Percentiles rank a stretch among this genome's conserved stretches.
Conservation (phyloP, 345 rosid genomes). For the Heritiera fomes region DNA sequence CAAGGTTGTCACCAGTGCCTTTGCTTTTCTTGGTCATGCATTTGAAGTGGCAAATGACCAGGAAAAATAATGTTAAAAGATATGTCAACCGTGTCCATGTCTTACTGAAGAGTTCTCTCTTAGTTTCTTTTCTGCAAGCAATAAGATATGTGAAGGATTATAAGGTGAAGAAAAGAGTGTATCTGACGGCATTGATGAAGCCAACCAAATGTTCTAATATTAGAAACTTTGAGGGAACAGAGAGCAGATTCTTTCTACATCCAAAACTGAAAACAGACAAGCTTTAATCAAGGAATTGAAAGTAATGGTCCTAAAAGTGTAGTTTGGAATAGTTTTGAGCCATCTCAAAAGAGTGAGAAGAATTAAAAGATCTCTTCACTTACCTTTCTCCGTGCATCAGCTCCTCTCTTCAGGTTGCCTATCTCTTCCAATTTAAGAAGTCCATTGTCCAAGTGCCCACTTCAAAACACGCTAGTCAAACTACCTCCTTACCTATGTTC, state of each 20-base stretch:
- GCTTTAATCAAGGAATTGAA: not conserved
- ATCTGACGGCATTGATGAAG: not conserved
- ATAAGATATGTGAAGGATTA: not conserved
- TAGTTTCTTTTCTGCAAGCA: constrained; percentile 4
- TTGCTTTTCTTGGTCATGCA: not conserved
- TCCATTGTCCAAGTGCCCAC: too few species aligned
- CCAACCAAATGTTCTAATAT: not conserved
- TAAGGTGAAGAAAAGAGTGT: not conserved
- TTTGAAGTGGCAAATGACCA: not conserved
- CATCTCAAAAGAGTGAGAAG: too few species aligned
- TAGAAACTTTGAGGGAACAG: not conserved
- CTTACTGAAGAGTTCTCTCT: not conserved
- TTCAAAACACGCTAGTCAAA: too few species aligned
- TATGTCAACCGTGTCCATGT: not conserved
- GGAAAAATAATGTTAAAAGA: not conserved
- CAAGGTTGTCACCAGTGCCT: not conserved
- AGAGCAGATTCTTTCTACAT: not conserved
- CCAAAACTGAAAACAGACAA: not conserved
- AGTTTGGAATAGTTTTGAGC: not conserved
- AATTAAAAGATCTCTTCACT: too few species aligned
- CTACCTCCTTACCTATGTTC: too few species aligned
- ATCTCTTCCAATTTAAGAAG: too few species aligned
- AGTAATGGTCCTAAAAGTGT: not conserved
- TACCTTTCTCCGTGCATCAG: too few species aligned
- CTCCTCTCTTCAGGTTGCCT: too few species aligned